Evolutionary conservation across 371 early-diverging fungal species (phyloP).

Genomic region (Mortierella polycephala): DNA sequence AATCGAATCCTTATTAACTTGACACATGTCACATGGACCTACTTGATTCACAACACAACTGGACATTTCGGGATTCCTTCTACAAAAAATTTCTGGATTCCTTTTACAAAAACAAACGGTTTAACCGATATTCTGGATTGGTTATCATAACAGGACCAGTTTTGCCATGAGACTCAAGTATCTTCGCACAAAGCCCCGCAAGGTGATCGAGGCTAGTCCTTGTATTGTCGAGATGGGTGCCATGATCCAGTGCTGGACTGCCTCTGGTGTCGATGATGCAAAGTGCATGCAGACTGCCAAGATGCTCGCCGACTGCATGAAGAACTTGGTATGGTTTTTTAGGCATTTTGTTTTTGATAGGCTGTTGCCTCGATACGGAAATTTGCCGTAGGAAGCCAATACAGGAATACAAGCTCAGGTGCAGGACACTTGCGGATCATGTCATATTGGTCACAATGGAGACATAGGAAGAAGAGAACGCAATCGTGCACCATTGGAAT

Average conservation of each 20-base stretch:
- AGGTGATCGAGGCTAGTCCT: conserved; percentile 70
- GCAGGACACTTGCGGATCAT: too few species aligned
- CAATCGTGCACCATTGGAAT: too few species aligned
- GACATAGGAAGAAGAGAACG: too few species aligned
- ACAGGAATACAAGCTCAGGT: too few species aligned
- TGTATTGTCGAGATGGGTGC: conserved; percentile 75
- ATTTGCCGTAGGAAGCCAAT: not conserved
- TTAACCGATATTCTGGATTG: too few species aligned
- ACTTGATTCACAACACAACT: too few species aligned
- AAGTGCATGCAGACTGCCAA: conserved; percentile 66
- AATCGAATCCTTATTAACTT: too few species aligned
- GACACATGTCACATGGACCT: too few species aligned
- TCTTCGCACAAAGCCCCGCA: conserved; percentile 73
- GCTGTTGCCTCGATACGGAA: not conserved
- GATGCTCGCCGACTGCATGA: conserved; percentile 70
- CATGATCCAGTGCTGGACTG: conserved; percentile 75
- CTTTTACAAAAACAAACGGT: too few species aligned
- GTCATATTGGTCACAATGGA: too few species aligned
- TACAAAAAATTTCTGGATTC: too few species aligned
- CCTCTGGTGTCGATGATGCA: conserved; percentile 67
- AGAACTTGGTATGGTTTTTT: conserved; percentile 62
- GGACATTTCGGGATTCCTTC: too few species aligned
- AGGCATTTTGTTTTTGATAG: not conserved
- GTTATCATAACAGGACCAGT: conserved; percentile 14
- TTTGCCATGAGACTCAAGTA: conserved; percentile 70